Percentiles rank a stretch among this genome's conserved stretches.
Conservation (phyloP, 441 rosid species). For the Breynia disticha region DNA sequence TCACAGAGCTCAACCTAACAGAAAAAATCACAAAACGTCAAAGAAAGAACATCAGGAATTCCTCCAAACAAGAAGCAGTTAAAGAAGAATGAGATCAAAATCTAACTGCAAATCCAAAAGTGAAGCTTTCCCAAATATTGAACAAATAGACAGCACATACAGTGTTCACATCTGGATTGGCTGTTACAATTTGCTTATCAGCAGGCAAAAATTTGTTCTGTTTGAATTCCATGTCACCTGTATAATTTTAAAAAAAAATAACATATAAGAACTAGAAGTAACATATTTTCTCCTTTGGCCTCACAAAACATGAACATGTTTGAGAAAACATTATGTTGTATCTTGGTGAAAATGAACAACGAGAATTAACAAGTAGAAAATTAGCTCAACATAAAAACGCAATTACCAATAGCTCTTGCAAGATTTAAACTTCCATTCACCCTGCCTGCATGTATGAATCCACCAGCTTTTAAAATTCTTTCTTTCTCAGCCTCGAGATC, state of each 20-base stretch:
- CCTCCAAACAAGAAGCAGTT: no score
- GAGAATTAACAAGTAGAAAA: no score
- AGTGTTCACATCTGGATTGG: constrained; percentile 75
- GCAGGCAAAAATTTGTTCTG: constrained; percentile 68
- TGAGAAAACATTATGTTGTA: not conserved
- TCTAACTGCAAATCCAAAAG: no score
- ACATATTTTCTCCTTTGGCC: not conserved
- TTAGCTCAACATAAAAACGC: not conserved
- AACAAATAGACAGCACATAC: constrained; percentile 25
- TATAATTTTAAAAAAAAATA: constrained; percentile 8
- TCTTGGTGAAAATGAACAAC: no score
- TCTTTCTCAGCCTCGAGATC: constrained; percentile 91
- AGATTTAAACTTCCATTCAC: constrained; percentile 94
- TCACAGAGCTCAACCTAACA: constrained; percentile 78
- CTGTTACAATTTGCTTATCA: constrained; percentile 81
- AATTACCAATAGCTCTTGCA: constrained; percentile 85
- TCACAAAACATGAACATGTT: not conserved
- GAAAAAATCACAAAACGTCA: not conserved
- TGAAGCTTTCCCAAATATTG: not conserved
- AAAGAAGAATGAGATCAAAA: not conserved
- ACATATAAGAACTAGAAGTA: not conserved
- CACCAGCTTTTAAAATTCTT: constrained; percentile 91
- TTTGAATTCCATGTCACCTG: constrained; percentile 96
- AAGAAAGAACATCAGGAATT: not conserved
- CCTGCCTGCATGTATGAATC: constrained; percentile 91